Conservation (phyloP, 352 stramenopile species). For the Globisporangium sylvaticum region DNA sequence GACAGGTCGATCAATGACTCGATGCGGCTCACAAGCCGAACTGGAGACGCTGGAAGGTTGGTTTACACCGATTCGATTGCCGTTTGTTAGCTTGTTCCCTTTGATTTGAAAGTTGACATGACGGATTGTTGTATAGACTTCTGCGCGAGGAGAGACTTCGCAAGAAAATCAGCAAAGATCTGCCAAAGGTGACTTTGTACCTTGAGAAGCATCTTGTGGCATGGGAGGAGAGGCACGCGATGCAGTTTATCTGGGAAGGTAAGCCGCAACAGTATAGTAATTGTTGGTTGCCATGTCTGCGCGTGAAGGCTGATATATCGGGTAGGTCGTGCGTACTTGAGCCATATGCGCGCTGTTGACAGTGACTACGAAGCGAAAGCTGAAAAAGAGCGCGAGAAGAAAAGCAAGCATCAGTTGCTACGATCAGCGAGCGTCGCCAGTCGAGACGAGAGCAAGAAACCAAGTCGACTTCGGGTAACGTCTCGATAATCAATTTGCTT, state of each 20-base stretch:
- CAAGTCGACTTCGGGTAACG: constrained; percentile 13
- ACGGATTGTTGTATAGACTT: constrained; percentile 8
- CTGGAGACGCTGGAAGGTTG: constrained; percentile 15
- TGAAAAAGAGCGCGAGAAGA: constrained; percentile 16
- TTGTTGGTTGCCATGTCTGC: neutral
- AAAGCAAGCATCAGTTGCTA: constrained; percentile 4
- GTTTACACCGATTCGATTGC: neutral
- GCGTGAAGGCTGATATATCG: neutral
- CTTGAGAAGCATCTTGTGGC: constrained; percentile 31
- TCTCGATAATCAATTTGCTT: neutral
- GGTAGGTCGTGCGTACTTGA: constrained; percentile 32
- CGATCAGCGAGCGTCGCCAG: neutral
- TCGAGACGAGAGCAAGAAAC: constrained; percentile 8
- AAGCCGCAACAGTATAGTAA: neutral
- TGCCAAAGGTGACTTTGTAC: constrained; percentile 39
- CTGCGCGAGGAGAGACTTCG: constrained; percentile 33
- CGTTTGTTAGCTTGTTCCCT: neutral
- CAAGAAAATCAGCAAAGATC: constrained; percentile 32
- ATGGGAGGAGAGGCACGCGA: constrained; percentile 33
- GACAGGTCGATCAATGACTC: constrained; percentile 16
- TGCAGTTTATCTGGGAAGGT: constrained; percentile 40
- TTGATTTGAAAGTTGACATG: neutral
- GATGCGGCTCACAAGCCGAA: constrained; percentile 19
- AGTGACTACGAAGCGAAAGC: constrained; percentile 18
- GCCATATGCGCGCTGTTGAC: constrained; percentile 24